These are phyloP conservation scores for Amylocystis lapponica DNA, from an alignment of 768 basidiomycete species.

Conservation along the genomic window DNA sequence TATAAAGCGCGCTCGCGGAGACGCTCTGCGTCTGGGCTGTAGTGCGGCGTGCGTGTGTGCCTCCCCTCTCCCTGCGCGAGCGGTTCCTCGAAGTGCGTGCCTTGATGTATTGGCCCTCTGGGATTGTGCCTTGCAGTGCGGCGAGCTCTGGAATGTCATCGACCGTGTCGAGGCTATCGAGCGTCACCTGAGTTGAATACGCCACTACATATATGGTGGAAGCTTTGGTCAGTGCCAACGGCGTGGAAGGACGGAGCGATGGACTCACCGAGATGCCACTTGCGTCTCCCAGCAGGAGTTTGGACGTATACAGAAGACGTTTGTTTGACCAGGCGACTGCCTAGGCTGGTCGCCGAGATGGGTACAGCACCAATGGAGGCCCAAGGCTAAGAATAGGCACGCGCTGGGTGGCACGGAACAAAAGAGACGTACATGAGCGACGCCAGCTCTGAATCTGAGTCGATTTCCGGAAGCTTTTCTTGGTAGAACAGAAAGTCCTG, in stretches of 20 bases:
- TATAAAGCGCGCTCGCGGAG: not conserved
- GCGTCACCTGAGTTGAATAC: conserved; percentile 31
- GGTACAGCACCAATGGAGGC: conserved; percentile 1
- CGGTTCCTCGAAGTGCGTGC: conserved; percentile 26
- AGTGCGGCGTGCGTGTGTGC: not conserved
- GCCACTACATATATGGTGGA: conserved; percentile 26
- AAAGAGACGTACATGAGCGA: conserved; percentile 18
- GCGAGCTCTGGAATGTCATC: conserved; percentile 28
- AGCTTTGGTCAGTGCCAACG: too few species aligned
- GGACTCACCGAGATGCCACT: conserved; percentile 75
- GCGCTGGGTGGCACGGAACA: conserved; percentile 1
- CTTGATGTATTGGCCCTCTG: conserved; percentile 27
- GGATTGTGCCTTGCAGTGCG: conserved; percentile 19
- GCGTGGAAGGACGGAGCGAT: not conserved
- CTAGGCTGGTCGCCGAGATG: conserved; percentile 24
- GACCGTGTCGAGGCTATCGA: conserved; percentile 10
- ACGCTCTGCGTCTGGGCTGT: not conserved
- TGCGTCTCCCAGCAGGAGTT: conserved; percentile 58
- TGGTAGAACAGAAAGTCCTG: conserved; percentile 79
- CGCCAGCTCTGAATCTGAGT: conserved; percentile 14
- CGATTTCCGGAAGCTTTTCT: conserved; percentile 45
- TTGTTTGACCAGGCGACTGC: conserved; percentile 62
- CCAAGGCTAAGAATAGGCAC: not conserved
- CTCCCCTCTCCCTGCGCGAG: conserved; percentile 3
- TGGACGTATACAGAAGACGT: conserved; percentile 76